Evolutionary conservation across 805 yeast species (phyloP), one percentile per base, ranked within the genome.

Genomic region (Saccharomycopsis fodiens): DNA sequence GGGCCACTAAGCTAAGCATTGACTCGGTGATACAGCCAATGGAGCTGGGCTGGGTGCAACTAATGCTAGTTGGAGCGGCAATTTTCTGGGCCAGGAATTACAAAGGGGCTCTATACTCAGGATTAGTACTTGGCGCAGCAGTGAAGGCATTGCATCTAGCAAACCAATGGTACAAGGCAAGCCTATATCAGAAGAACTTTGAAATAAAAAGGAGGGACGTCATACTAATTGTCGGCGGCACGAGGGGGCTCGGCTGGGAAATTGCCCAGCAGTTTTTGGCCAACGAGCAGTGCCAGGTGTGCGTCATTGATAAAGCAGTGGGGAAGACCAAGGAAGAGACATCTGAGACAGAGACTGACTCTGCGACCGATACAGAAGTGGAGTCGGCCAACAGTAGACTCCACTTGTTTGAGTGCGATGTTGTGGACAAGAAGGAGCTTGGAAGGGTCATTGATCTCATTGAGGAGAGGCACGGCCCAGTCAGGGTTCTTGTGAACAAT

Each of bases 181-280:
- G 29, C 29, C 10, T 25, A 16, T 16, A 30, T 12, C 23, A 37
- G 21, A 32, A 25, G 8, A 19, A 19, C 5, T 41, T 44, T 20
- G 29, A 6, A 3, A 35, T 46, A n/a, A 23, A 15, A 12, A 23
- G 5, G 19, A 35, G 43, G 4, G 46, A 42, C 17, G 39, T 47
- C 5, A 49, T 50, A 1, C 15, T 71, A 31, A 57, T 71, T 2
- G 66, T 74, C 0, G 76, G 76, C 1, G 75, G 74, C 1, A 61
- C 72, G 25, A 50, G 57, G 23, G 75, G 76, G 0, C 54, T 71
- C n/a, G 76, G 76, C 2, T 47, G 43, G 1, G 67, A 60, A 27
- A 51, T 70, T 8, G 62, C 57, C 3, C 50, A 52, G 27, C 41
- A 39, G 21, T 54, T 71, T 3, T 34, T 58, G 3, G 30, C 35